Base-by-base conservation (phyloP, 768 basidiomycete species). In the Russula virescens region DNA sequence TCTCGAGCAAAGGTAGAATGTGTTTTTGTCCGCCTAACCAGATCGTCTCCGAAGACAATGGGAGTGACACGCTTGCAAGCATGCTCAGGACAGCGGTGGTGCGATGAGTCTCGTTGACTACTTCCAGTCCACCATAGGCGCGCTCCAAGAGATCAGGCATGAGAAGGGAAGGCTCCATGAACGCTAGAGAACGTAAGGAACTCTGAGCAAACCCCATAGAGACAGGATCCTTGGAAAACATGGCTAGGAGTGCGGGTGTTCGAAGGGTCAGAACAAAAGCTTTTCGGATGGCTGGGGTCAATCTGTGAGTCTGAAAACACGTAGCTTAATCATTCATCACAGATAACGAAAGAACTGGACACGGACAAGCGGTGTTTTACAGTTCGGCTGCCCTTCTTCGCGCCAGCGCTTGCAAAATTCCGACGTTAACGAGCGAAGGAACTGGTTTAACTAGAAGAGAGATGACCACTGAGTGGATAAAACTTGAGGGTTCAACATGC, bases 141-240 rank as follows among this genome's bases (percentile, higher is more conserved):
- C 94, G 84, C 69, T 97, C 95, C 25, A 98, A 79, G 14, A 98
- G 78, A 46, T 93, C 87, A 3, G 94, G 94, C 86, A 98, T 89
- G 68, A 98, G 81, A 38, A 96, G 75, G 19, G 80, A 78, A 0
- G 96, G 92, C 69, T 97, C 94, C 8, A 93, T 78, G 59, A 88
- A 76, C 1, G 90, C 85, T 75, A 98, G 78, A 31, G 81, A 80
- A 63, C 88, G 88, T 56, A 98, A 78, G 6, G 91, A 83, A 19
- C 83, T 82, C 70, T 94, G 91, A 0, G 93, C 85, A 70, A 85
- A 89, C n/a, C 82, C 81, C 68, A 90, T 86, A n/a, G 88, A 85
- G 13, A 89, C 71, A 2, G 86, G 77, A 68, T 95, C 93, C 73
- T 91, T 94, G 25, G 89, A 84, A 72, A 91, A 92, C 89, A 98